Base-by-base conservation (phyloP, 371 early-diverging fungal species). In the Parasitella parasitica region DNA sequence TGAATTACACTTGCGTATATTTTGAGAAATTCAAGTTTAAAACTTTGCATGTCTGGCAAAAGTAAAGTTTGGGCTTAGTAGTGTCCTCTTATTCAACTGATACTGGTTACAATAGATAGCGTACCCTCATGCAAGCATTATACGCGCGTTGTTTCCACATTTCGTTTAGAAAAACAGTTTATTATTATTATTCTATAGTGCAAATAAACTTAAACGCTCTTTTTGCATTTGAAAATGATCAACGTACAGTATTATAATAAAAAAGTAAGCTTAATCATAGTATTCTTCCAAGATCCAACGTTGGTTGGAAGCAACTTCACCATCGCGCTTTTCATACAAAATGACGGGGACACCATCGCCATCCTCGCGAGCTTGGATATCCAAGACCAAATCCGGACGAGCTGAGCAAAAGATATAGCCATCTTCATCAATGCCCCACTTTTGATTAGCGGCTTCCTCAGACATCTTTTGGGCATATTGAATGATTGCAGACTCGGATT, bases 371-470 rank as follows among this genome's bases (percentile, higher is more conserved):
- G 64, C 76, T 9, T 54, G 13, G 32, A 75, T 75, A 39, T 76
- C 73, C 27, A 76, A 59, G 13, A 76, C 76, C 38, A 76, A 60
- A 41, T 73, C 67, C 26, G 69, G 67, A 22, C 68, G 64, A 41
- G 64, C 66, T 9, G 39, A 11, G 41, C 57, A 59, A 16, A 26
- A 66, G 51, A 76, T 70, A 48, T 69, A 73, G 6, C 76, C 76
- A 12, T 71, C 69, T 3, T 58, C 61, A 38, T 68, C 69, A 5
- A 72, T 68, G 18, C 38, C 34, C 73, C 73, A 76, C 18, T 57
- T 71, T 46, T 76, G 76, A 55, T 76, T 72, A 37, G 66, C 65
- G 58, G 71, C 71, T 20, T 73, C 68, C 28, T 61, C 57, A n/a
- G 26, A n/a, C 8, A 28, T 34, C 58, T 75, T 75, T 63, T 68